Percentiles rank a stretch among this genome's conserved stretches.
phyloP scores from a whole-genome alignment of 225 moss, liverwort and hornwort species.

The Pseudisothecium myosuroides region DNA sequence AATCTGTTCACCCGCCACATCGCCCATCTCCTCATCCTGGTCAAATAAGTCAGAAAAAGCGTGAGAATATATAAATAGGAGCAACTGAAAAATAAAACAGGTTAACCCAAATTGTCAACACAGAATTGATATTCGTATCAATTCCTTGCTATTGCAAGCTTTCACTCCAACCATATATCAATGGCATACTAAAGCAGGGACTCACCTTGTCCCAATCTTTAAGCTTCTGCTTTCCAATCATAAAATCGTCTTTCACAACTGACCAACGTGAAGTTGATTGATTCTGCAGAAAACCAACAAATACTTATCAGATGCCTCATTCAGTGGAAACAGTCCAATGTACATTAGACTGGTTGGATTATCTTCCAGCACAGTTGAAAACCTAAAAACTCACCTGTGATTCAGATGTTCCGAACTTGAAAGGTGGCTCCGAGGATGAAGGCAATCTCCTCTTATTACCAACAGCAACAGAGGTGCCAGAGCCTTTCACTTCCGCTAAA shows the following conservation, averaged over 20 bases:
- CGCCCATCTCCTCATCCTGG: constrained; percentile 43
- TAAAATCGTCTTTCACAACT: constrained; percentile 59
- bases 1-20: constrained; percentile 2
- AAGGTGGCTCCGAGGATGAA: constrained; percentile 22
- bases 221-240: constrained; percentile 65
- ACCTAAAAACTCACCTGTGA: constrained; percentile 3
- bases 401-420: constrained; percentile 36
- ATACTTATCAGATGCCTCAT: background rate
- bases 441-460: constrained; percentile 3
- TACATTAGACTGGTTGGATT: background rate
- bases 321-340: background rate
- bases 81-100: background rate
- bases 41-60: background rate
- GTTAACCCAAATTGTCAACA: background rate
- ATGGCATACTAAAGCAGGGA: background rate
- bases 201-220: constrained; percentile 82
- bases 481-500: constrained; percentile 55
- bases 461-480: constrained; percentile 3
- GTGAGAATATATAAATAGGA: background rate
- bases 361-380: background rate
- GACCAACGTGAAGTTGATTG: constrained; percentile 49
- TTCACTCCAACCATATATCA: background rate
- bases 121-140: background rate
- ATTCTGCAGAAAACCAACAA: constrained; percentile 8
- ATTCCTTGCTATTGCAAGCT: background rate